Evolutionary conservation across 2,329 filamentous ascomycete species (phyloP), one percentile per base, ranked within the genome.

Genomic region (Beauveria sp.): DNA sequence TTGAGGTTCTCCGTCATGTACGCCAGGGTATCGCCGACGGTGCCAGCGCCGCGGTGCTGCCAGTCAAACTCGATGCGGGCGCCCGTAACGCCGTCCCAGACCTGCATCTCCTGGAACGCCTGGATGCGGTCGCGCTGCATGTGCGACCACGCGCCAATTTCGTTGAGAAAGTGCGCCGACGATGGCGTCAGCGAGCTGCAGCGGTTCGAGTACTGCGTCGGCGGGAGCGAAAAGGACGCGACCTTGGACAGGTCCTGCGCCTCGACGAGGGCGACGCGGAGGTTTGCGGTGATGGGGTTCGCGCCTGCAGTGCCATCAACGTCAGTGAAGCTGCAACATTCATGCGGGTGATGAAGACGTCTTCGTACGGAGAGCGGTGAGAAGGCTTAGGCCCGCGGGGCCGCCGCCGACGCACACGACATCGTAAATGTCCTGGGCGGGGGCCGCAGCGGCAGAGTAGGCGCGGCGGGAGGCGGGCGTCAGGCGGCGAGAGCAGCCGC

Each of bases 1-100:
- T 99, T 98, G 38, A 88, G 74, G 73, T 98, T 99, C 79, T 99
- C 96, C 47, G 87, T 90, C 93, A 99, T 99, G 72, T 95, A 96
- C 10, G 95, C 95, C 66, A 99, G 91, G 1, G 86, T 89, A 63
- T 79, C 83, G 70, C 78, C 77, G 72, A 63, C 66, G 34, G 34
- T 40, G 16, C 38, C 53, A 64, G 47, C 66, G 68, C 80, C 43
- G 77, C 72, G 49, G 71, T 72, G 5, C 77, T 77, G 24, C 88
- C 87, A 90, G 75, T 95, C 90, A 73, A 99, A 99, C 67, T 91
- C 89, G 72, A 99, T 95, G 67, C 87, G 85, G 42, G 92, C 90
- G 63, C 86, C 92, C 46, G 89, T 90, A 61, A 96, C 85, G 64
- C 93, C 96, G 73, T 99, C 95, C 95, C 96, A 99, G 38, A 98